phyloP scores from a whole-genome alignment of 331 rosid species.

The Ulmus americana region DNA sequence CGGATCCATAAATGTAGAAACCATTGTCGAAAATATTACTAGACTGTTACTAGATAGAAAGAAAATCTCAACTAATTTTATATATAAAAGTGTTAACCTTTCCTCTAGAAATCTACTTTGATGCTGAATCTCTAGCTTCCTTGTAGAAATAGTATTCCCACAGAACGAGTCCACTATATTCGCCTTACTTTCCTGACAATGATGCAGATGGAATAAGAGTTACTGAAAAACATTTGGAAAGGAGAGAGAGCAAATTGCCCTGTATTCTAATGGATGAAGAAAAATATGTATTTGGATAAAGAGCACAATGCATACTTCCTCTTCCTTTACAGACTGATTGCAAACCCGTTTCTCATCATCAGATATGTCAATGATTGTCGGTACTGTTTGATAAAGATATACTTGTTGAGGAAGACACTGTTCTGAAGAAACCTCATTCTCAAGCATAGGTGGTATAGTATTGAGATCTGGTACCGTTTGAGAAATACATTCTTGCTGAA shows the following conservation, averaged over 20 bases:
- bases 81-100: constrained; percentile 40
- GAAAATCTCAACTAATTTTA: not conserved
- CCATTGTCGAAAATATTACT: no score
- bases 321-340: constrained; percentile 24
- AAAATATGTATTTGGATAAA: constrained; percentile 6
- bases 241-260: not conserved
- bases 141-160: constrained; percentile 32
- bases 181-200: constrained; percentile 36
- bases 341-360: constrained; percentile 20
- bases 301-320: constrained; percentile 40
- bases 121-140: constrained; percentile 38
- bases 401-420: no score
- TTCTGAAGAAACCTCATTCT: no score
- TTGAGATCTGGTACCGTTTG: constrained; percentile 15
- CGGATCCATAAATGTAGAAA: no score
- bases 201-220: constrained; percentile 10
- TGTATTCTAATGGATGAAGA: not conserved
- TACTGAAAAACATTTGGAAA: not conserved
- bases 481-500: constrained; percentile 27
- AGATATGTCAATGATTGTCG: no score
- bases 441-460: constrained; percentile 11
- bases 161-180: constrained; percentile 25
- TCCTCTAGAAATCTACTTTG: constrained; percentile 64
- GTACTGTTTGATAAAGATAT: no score
- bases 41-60: not conserved